Percentiles rank a stretch among this genome's conserved stretches.
Conservation (phyloP, 140 eudicot genomes). For the Anethum foeniculum region DNA sequence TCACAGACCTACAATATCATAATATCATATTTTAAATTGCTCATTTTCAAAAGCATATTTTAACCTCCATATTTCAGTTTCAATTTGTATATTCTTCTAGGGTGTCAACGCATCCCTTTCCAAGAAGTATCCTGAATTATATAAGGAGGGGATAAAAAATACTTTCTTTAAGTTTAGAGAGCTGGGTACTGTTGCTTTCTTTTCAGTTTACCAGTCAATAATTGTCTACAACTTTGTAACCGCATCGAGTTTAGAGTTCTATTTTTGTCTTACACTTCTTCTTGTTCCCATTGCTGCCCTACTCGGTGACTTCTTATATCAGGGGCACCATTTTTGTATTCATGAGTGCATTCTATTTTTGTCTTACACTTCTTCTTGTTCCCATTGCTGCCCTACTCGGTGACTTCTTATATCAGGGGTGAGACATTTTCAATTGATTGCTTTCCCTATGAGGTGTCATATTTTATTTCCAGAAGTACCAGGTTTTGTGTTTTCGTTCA, state of each 20-base stretch:
- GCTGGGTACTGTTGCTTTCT: conserved; percentile 61
- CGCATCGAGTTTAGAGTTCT: conserved; percentile 69
- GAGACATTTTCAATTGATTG: conserved; percentile 14
- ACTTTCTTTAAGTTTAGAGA: conserved; percentile 72
- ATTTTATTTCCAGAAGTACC: not conserved
- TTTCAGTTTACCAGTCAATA: conserved; percentile 71
- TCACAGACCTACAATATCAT: not conserved
- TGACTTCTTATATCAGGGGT: conserved; percentile 81
- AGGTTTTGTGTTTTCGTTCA: not conserved
- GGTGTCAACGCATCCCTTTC: conserved; percentile 81
- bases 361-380: conserved; percentile 59
- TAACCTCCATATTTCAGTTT: not conserved
- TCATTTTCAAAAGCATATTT: not conserved
- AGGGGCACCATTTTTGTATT: conserved; percentile 69
- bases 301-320: conserved; percentile 56
- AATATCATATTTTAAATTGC: not conserved
- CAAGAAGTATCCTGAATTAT: conserved; percentile 81
- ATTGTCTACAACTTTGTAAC: conserved; percentile 62
- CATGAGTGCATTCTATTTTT: conserved; percentile 74
- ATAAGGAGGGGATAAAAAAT: conserved; percentile 76
- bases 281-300: conserved; percentile 74
- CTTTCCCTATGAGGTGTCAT: conserved; percentile 5
- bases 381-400: conserved; percentile 61
- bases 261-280: conserved; percentile 61
- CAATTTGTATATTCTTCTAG: conserved; percentile 24